Evolutionary conservation across 2,329 filamentous ascomycete species (phyloP), one percentile per base, ranked within the genome.

Genomic region (Drechslerella dactyloides): DNA sequence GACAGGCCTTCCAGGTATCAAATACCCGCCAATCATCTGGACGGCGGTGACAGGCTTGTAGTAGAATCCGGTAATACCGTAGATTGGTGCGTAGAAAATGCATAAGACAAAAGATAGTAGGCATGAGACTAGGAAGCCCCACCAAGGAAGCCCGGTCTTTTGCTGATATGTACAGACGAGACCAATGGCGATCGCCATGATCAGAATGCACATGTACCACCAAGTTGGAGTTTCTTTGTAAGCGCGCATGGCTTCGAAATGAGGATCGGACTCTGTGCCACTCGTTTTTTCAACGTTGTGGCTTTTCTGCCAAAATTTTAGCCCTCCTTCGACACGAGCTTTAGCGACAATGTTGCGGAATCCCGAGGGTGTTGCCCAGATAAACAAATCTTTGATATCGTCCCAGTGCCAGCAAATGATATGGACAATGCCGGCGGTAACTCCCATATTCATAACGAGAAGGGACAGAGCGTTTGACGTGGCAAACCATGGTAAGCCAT

Each of bases 21-120:
- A 77, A 35, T 83, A 82, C 19, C 82, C 83, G 2, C 80, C 83
- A 21, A 85, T 75, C 79, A 84, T 82, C 75, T 84, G 82, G 8
- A 80, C 78, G 13, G 56, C 56, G 5, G 56, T 59, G 30, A 81
- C 78, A 4, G 79, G 78, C 64, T 82, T 79, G 51, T 81, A 80
- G 23, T 80, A 77, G 74, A 82, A 81, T 1, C 81, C 81, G 0
- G 79, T 79, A 44, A 81, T 75, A 11, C 78, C 81, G 42, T 76
- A 75, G 73, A 79, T 76, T 0, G 80, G 78, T 2, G 80, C 81
- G n/a, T 80, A 81, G 68, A 82, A 80, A 10, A 82, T 73, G 3
- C 81, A 76, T 2, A 81, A 78, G 7, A 80, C 21, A 52, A 76
- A 76, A 21, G 79, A 77, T 1, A 83, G 73, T 1, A 80, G 5